These are phyloP conservation scores for Penicillium ochrochloron DNA, from an alignment of 495 filamentous ascomycete genomes.

Conservation along the genomic window DNA sequence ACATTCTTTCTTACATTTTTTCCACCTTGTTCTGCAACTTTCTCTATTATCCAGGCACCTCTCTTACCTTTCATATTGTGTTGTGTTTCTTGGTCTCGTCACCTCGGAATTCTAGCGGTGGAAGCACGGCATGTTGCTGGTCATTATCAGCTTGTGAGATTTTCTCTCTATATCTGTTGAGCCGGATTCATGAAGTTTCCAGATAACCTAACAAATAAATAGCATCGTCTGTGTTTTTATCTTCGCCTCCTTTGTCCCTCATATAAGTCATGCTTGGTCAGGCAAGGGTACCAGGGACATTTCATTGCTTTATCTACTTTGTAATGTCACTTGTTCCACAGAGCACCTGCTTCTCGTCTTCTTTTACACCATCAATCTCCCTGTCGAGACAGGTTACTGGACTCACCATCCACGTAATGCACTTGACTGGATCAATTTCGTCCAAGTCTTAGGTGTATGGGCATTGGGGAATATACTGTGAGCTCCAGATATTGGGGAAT, in stretches of 20 bases:
- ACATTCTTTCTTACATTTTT: too few relatives aligned
- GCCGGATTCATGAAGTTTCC: not conserved
- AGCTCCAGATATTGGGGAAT: not conserved
- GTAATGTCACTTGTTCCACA: not conserved
- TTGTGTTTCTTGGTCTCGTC: not conserved
- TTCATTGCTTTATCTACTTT: not conserved
- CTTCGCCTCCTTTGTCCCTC: not conserved
- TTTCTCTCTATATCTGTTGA: not conserved
- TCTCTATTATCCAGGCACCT: not conserved
- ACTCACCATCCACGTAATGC: conserved; percentile 11
- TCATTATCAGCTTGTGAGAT: not conserved
- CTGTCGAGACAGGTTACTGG: conserved; percentile 3
- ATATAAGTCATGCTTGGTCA: not conserved
- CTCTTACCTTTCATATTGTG: not conserved
- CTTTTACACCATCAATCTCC: conserved; percentile 7
- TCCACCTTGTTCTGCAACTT: not conserved
- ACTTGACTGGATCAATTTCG: conserved; percentile 14
- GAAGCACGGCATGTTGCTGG: not conserved
- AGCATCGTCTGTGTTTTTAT: not conserved
- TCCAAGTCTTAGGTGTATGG: conserved; percentile 8
- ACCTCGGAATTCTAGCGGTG: not conserved
- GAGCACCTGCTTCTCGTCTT: not conserved
- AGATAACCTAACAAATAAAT: not conserved
- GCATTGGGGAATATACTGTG: not conserved
- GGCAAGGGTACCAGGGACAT: not conserved